Percentiles rank a stretch among this genome's conserved stretches.
Evolutionary conservation across 2,329 filamentous ascomycete species (phyloP).

Genomic region (Aspergillus sp.): DNA sequence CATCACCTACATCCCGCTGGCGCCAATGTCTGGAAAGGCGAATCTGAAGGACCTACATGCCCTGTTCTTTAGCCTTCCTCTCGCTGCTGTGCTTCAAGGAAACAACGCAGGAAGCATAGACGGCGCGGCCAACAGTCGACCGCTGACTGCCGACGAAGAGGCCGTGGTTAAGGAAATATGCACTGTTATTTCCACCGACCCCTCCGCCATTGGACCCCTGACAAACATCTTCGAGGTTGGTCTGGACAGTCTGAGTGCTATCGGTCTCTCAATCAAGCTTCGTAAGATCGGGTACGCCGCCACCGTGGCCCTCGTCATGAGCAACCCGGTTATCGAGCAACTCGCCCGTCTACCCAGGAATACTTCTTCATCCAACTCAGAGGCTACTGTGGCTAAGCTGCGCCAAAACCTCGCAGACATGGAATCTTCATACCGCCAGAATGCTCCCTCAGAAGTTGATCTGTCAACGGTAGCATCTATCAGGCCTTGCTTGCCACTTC

Average conservation of each 20-base stretch:
- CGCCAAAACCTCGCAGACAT: conserved; percentile 16
- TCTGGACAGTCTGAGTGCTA: conserved; percentile 39
- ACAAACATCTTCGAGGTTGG: conserved; percentile 40
- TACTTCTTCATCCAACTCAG: background rate
- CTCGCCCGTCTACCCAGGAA: conserved; percentile 27
- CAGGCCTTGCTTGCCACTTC: conserved; percentile 31
- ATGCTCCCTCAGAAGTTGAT: conserved; percentile 12
- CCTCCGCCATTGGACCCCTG: conserved; percentile 16
- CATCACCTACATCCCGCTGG: conserved; percentile 26
- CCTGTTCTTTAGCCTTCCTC: conserved; percentile 27
- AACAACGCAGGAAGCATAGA: conserved; percentile 9
- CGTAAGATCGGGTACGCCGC: conserved; percentile 33
- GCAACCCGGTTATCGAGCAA: conserved; percentile 34
- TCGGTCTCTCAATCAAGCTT: conserved; percentile 36
- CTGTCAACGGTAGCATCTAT: conserved; percentile 17
- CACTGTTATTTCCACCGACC: conserved; percentile 20
- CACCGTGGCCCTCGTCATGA: conserved; percentile 36
- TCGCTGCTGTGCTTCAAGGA: conserved; percentile 23
- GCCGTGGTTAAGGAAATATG: conserved; percentile 25
- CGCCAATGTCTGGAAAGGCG: conserved; percentile 33
- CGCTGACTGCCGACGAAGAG: conserved; percentile 26
- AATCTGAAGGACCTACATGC: conserved; percentile 31
- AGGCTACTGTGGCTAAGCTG: conserved; percentile 3
- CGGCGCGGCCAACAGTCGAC: conserved; percentile 6
- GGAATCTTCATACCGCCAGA: conserved; percentile 20